Percentiles rank a stretch among this genome's conserved stretches.
Evolutionary conservation across 495 filamentous ascomycete genomes (phyloP).

Genomic region (Apiosordaria backusii): DNA sequence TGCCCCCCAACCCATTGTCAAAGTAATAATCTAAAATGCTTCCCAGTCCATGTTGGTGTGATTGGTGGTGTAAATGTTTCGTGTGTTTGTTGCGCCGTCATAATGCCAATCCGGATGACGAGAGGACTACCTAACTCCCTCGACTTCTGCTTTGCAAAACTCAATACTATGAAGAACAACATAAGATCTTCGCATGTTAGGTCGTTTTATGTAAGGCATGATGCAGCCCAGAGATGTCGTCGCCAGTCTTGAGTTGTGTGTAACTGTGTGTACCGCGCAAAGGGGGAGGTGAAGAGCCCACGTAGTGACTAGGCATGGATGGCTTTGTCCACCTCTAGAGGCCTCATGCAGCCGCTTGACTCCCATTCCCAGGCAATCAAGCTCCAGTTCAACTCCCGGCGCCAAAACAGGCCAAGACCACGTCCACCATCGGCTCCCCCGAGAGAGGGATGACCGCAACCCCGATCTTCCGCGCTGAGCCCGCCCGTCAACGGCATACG

Average conservation of each 20-base stretch:
- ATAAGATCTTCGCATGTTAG: not conserved
- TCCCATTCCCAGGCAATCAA: constrained; percentile 80
- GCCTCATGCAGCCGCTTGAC: constrained; percentile 33
- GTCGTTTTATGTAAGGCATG: not conserved
- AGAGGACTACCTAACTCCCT: constrained; percentile 51
- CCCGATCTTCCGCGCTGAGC: constrained; percentile 48
- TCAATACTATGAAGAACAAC: not conserved
- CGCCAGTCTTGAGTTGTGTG: constrained; percentile 1
- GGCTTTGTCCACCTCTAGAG: constrained; percentile 34
- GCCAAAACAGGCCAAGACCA: constrained; percentile 86
- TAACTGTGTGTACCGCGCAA: not conserved
- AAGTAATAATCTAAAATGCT: constrained; percentile 25
- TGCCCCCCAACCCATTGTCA: not conserved
- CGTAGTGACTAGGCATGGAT: constrained; percentile 34
- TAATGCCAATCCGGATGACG: constrained; percentile 34
- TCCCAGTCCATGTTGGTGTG: not conserved
- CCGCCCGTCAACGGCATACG: constrained; percentile 60
- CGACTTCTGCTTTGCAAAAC: constrained; percentile 23
- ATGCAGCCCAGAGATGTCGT: not conserved
- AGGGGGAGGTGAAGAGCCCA: not conserved
- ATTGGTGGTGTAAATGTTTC: constrained; percentile 10
- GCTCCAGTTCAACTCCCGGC: constrained; percentile 91
- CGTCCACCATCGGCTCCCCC: constrained; percentile 43
- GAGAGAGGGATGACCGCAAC: constrained; percentile 30
- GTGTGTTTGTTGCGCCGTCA: constrained; percentile 12